Evolutionary conservation across 441 rosid genomes (phyloP).

Genomic region (Kokia cookei): DNA sequence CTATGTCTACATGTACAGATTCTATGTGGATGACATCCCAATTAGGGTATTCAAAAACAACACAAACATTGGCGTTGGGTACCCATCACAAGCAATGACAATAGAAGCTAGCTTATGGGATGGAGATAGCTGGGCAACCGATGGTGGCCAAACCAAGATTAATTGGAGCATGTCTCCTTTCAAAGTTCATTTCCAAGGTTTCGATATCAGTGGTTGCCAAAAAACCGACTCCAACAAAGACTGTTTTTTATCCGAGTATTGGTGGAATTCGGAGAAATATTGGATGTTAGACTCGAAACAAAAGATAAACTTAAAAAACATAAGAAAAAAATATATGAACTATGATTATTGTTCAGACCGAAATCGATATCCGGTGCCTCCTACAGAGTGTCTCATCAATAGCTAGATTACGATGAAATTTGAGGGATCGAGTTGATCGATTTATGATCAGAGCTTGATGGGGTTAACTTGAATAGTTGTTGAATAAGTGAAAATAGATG

Average conservation of each 20-base stretch:
- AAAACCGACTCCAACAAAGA: neutral
- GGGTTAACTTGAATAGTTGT: neutral
- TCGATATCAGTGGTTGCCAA: constrained; percentile 42
- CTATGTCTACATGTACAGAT: constrained; percentile 11
- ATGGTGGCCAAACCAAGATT: constrained; percentile 51
- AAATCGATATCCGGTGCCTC: constrained; percentile 22
- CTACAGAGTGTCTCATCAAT: constrained; percentile 26
- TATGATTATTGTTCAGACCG: constrained; percentile 48
- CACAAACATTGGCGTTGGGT: constrained; percentile 29
- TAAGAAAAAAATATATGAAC: constrained; percentile 18
- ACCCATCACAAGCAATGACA: constrained; percentile 47
- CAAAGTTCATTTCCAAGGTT: constrained; percentile 42
- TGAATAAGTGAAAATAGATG: neutral
- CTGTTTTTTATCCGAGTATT: constrained; percentile 31
- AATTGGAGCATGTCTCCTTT: constrained; percentile 65
- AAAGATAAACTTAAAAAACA: constrained; percentile 20
- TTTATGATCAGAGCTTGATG: neutral
- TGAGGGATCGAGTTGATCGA: neutral
- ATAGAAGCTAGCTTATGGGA: constrained; percentile 63
- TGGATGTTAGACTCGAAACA: constrained; percentile 24
- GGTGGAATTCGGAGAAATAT: constrained; percentile 49
- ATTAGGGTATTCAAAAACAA: constrained; percentile 63
- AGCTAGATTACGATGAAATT: neutral
- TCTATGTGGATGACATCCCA: constrained; percentile 47
- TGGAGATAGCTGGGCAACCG: constrained; percentile 72